These are phyloP conservation scores for Colletotrichum eremochloae DNA, from an alignment of 2,329 filamentous ascomycete species.

Conservation along the genomic window DNA sequence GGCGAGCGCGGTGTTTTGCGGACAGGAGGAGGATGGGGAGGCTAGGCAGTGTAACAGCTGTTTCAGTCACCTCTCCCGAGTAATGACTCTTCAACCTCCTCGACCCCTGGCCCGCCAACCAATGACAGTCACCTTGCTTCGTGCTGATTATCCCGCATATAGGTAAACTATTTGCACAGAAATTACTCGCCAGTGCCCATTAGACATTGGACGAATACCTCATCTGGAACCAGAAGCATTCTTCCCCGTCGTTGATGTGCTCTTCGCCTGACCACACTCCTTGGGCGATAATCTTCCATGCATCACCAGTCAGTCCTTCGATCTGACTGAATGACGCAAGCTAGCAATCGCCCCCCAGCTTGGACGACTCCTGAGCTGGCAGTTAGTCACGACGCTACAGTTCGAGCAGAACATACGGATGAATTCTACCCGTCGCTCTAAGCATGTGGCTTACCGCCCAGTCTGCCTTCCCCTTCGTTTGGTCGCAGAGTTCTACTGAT, in stretches of 20 bases:
- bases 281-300: slow-evolving; percentile 12
- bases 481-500: slow-evolving; percentile 21
- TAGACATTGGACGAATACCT: slow-evolving; percentile 2
- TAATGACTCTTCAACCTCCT: slow-evolving; percentile 27
- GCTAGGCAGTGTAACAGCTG: slow-evolving; percentile 28
- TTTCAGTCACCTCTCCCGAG: slow-evolving; percentile 37
- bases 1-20: slow-evolving; percentile 25
- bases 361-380: slow-evolving; percentile 8
- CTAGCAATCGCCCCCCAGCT: slow-evolving; percentile 7
- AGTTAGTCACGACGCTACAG: slow-evolving; percentile 25
- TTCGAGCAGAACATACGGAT: slow-evolving; percentile 30
- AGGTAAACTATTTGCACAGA: too few species aligned
- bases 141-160: not conserved
- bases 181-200: not conserved
- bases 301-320: slow-evolving; percentile 2
- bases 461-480: slow-evolving; percentile 9
- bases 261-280: not conserved
- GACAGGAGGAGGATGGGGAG: not conserved
- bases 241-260: not conserved
- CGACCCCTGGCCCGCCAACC: slow-evolving; percentile 3
- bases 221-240: not conserved
- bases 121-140: not conserved
- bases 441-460: slow-evolving; percentile 32
- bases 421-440: slow-evolving; percentile 31
- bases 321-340: slow-evolving; percentile 3